Conservation (phyloP, 306 rosid genomes). For the Trifolium dubium region DNA sequence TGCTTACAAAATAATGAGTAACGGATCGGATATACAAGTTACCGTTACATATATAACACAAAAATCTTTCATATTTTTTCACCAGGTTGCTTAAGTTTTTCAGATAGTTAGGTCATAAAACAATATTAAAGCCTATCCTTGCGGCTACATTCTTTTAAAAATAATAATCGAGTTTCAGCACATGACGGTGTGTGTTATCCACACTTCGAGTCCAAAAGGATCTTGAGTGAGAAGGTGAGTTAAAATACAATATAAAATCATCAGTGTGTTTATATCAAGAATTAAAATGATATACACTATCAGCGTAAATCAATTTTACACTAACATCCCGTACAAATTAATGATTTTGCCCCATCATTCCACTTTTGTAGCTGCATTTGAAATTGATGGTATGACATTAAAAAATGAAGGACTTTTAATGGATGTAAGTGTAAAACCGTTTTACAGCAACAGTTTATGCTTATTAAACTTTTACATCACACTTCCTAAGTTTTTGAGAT, state of each 20-base stretch:
- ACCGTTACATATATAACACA: not conserved
- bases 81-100: not conserved
- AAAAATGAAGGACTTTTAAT: too few relatives aligned
- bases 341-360: too few relatives aligned
- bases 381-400: too few relatives aligned
- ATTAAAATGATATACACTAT: too few relatives aligned
- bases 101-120: not conserved
- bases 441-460: too few relatives aligned
- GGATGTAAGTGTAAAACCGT: too few relatives aligned
- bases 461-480: not conserved
- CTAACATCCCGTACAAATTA: too few relatives aligned
- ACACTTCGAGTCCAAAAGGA: not conserved
- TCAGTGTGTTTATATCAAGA: not conserved
- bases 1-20: not conserved
- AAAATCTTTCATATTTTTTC: not conserved
- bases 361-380: too few relatives aligned
- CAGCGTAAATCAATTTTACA: too few relatives aligned
- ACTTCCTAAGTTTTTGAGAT: not conserved
- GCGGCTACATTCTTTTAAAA: not conserved
- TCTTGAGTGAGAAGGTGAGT: not conserved
- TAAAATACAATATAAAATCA: not conserved
- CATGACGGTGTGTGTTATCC: not conserved
- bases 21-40: not conserved
- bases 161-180: not conserved
- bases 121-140: not conserved